Base-by-base conservation (phyloP, 2,329 filamentous ascomycete genomes). In the Elsinoe necatrix region DNA sequence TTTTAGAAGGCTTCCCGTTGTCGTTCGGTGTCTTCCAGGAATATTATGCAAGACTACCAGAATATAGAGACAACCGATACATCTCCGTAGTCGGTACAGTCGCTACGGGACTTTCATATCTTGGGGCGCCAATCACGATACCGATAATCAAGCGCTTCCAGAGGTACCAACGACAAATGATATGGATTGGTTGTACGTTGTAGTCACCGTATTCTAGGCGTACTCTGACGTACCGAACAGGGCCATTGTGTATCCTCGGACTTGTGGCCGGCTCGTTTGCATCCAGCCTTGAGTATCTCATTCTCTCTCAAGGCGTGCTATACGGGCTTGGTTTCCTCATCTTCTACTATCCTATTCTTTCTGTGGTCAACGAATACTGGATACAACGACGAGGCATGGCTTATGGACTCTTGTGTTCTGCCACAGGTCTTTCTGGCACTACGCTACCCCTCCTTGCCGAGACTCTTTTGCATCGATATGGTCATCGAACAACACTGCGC, bases 1-100 rank as follows among this genome's bases (percentile, higher is more conserved):
- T 0, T 58, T 50, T n/a, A 58, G 3, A 8, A 86, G 83, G 84
- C 1, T 86, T 87, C 57, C 80, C 83, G 0, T 83, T 83, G 57
- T 77, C 82, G 0, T 89, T 84, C 65, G 85, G 85, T 42, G 77
- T 89, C 21, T 87, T 89, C 64, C 83, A 87, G 62, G 77, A 84
- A 54, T 85, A 86, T 67, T 88, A 88, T 66, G 78, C 74, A 34
- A 77, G 73, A 1, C 75, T 83, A 58, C 75, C 75, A 3, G 78
- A 80, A 1, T 87, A 87, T 56, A 69, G 71, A 2, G 75, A 75
- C 1, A 75, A 66, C 7, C 66, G 76, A 0, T 72, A 75, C 25
- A 81, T 86, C 51, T 77, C 83, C 27, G 73, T 82, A 12, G 81
- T 88, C 55, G 85, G 85, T 0, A 87, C 83, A 1, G 81, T 78